Evolutionary conservation across 2,329 filamentous ascomycete genomes (phyloP).

Genomic region (Claviceps humidiphila): DNA sequence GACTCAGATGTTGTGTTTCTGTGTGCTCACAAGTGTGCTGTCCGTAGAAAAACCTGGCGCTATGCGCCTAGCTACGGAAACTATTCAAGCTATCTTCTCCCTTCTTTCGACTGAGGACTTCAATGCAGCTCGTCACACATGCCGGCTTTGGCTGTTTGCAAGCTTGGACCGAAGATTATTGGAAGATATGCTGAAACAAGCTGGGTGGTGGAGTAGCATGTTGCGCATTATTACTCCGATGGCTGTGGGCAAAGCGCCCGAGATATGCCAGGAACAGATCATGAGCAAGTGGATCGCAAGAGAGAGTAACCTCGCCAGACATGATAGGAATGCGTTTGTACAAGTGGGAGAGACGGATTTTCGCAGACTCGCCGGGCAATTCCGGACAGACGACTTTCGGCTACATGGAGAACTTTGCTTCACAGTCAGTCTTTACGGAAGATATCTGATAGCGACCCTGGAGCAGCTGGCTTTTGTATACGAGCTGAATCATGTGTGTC

Average conservation of each 20-base stretch:
- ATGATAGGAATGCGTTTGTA: constrained; percentile 15
- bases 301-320: constrained; percentile 21
- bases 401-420: constrained; percentile 23
- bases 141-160: constrained; percentile 44
- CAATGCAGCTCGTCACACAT: constrained; percentile 46
- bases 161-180: constrained; percentile 40
- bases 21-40: neutral
- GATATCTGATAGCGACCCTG: constrained; percentile 41
- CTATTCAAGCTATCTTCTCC: constrained; percentile 22
- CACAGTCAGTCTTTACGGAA: constrained; percentile 43
- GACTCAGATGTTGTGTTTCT: neutral
- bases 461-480: constrained; percentile 45
- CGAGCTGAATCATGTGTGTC: constrained; percentile 24
- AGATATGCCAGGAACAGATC: constrained; percentile 16
- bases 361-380: constrained; percentile 16
- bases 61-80: constrained; percentile 22
- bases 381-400: constrained; percentile 11
- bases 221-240: constrained; percentile 14
- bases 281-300: constrained; percentile 29
- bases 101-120: constrained; percentile 30
- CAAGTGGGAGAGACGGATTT: constrained; percentile 24
- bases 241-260: constrained; percentile 6
- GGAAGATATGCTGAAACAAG: constrained; percentile 37
- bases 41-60: constrained; percentile 8
- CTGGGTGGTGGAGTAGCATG: constrained; percentile 37